Percentiles rank a stretch among this genome's conserved stretches.
phyloP scores from a whole-genome alignment of 2,329 filamentous ascomycete species.

The Chrysosporium queenslandicum region DNA sequence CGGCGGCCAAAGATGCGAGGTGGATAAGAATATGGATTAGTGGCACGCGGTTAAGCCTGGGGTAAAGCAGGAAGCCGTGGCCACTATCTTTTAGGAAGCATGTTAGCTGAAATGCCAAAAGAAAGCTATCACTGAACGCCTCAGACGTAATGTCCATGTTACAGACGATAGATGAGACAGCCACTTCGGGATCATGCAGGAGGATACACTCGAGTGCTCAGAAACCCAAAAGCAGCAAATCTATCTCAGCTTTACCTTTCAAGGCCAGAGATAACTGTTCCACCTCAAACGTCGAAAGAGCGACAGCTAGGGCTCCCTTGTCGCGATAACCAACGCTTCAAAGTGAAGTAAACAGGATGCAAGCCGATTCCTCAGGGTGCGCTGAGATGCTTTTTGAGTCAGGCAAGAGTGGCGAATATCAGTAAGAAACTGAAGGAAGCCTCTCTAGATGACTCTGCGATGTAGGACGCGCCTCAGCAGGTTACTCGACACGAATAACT shows the following conservation, averaged over 20 bases:
- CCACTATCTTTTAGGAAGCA: conserved; percentile 26
- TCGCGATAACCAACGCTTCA: conserved; percentile 2
- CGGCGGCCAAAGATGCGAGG: conserved; percentile 6
- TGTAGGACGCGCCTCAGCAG: background rate
- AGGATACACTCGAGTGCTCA: conserved; percentile 14
- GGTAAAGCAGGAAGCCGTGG: conserved; percentile 14
- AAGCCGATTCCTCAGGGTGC: background rate
- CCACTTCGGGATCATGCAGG: conserved; percentile 15
- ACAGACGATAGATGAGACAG: conserved; percentile 15
- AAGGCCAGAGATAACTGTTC: conserved; percentile 1
- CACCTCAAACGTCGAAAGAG: background rate
- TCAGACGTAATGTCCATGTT: conserved; percentile 8
- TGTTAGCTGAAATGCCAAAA: conserved; percentile 25
- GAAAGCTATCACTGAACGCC: background rate
- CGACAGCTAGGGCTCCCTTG: conserved; percentile 5
- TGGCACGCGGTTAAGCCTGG: conserved; percentile 19
- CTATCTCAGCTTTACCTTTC: conserved; percentile 33
- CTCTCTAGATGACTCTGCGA: background rate
- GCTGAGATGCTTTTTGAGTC: background rate
- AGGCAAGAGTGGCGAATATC: conserved; percentile 7
- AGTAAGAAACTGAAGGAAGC: background rate
- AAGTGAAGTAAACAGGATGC: conserved; percentile 1
- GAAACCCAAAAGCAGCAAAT: conserved; percentile 20
- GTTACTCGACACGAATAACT: background rate
- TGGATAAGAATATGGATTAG: conserved; percentile 16